Evolutionary conservation across 805 yeast species (phyloP).

Genomic region (Candida silvicultrix): DNA sequence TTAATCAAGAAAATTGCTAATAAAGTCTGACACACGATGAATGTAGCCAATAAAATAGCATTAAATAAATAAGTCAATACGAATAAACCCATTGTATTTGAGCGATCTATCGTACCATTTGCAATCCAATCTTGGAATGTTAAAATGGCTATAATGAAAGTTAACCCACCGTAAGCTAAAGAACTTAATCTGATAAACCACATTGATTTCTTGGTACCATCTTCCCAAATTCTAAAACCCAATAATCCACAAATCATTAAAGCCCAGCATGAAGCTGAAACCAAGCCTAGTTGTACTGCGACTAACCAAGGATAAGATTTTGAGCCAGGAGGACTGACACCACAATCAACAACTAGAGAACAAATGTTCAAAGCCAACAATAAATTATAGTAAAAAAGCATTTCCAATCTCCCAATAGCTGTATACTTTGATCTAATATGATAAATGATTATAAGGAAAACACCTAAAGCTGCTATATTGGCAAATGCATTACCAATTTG

Average conservation of each 20-base stretch:
- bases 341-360: constrained; percentile 80
- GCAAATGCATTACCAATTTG: constrained; percentile 84
- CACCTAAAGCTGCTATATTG: constrained; percentile 65
- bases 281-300: constrained; percentile 69
- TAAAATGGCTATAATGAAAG: constrained; percentile 60
- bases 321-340: constrained; percentile 86
- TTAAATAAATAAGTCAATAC: constrained; percentile 66
- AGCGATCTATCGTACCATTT: constrained; percentile 34
- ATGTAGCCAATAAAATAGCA: constrained; percentile 55
- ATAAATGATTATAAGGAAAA: constrained; percentile 64
- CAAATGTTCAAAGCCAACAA: constrained; percentile 52
- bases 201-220: constrained; percentile 70
- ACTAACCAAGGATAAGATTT: constrained; percentile 74
- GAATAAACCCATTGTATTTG: constrained; percentile 63
- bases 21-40: constrained; percentile 60
- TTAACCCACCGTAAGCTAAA: constrained; percentile 50
- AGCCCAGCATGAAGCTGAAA: constrained; percentile 66
- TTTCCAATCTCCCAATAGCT: constrained; percentile 89
- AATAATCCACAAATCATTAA: constrained; percentile 69
- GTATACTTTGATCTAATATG: constrained; percentile 82
- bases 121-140: constrained; percentile 67
- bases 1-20: constrained; percentile 62
- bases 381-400: constrained; percentile 64
- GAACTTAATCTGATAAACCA: constrained; percentile 46
- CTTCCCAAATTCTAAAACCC: constrained; percentile 92